Conservation (phyloP, 345 rosid genomes). For the Eucalyptus leucophloia region DNA sequence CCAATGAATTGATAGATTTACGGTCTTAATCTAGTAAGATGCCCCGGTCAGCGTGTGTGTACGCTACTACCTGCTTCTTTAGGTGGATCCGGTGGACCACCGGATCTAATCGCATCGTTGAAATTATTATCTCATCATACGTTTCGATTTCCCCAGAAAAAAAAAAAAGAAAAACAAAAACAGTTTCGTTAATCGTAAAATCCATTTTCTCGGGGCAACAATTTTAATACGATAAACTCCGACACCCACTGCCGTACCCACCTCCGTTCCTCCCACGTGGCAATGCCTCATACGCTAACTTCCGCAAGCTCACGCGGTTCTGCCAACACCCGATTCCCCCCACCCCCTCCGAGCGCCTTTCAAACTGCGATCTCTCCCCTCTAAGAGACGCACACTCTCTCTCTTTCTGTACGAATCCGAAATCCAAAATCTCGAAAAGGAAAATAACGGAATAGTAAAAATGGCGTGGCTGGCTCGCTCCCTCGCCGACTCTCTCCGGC, state of each 20-base stretch:
- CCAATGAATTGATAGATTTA: background rate
- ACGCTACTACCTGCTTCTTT: background rate
- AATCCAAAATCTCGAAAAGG: background rate
- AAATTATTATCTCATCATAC: background rate
- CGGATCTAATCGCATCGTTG: background rate
- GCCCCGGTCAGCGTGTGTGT: background rate
- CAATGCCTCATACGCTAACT: background rate
- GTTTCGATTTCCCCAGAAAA: background rate
- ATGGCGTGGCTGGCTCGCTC: slow-evolving; percentile 94
- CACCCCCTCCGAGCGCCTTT: background rate
- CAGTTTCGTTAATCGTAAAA: background rate
- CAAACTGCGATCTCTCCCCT: background rate
- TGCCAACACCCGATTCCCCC: background rate
- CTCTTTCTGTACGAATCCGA: background rate
- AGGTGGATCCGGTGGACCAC: background rate
- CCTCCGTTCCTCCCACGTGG: background rate
- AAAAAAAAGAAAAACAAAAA: background rate
- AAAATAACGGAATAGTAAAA: background rate
- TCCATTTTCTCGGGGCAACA: background rate
- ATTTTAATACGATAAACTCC: background rate
- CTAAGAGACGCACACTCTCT: background rate
- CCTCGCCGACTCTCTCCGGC: slow-evolving; percentile 64
- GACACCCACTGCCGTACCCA: background rate
- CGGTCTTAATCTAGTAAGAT: background rate
- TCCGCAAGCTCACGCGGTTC: background rate